Base-by-base conservation (phyloP, 2,329 filamentous ascomycete genomes). In the Sporothrix brasiliensis region DNA sequence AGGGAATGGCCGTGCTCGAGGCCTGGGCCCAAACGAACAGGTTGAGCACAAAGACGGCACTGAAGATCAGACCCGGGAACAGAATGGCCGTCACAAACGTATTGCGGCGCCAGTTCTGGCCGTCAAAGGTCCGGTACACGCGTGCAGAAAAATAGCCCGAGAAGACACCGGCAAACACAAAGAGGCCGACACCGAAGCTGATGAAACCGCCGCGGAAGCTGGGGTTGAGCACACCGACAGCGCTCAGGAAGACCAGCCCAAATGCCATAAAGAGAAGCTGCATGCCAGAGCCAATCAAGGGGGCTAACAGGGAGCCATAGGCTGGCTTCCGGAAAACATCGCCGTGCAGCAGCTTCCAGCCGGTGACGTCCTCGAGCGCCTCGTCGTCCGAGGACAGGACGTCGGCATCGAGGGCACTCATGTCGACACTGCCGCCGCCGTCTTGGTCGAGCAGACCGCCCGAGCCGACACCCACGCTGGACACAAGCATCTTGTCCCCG, bases 21-120 rank as follows among this genome's bases (percentile, higher is more conserved):
- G 92, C 92, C 79, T 96, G 92, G 0, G 92, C 90, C 93, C 93
- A 97, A 71, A 95, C 92, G 77, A 96, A 96, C 11, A 96, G 84
- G 78, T 97, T 96, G 71, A 96, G 85, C 66, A 94, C 85, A 80
- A 96, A 93, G 49, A 94, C 82, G 41, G 91, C 84, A 10, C 85
- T 83, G 77, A 96, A 96, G 0, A 92, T 81, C 6, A 95, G 84
- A 1, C 92, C 92, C 0, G 93, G 93, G 77, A 96, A 92, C 3
- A 96, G 84, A 11, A 90, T 82, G 0, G 91, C 92, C 3, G 93
- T 96, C 77, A 92, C 84, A 39, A 94, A 77, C 2, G 91, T 91
- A 76, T 97, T 97, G 78, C 89, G 89, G 58, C 87, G 85, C 86
- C 91, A 93, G 73, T 90, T 86, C 65, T 86, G 83, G 24, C 92